Base-by-base conservation (phyloP, 805 yeast genomes). In the Starmerella ratchasimensis region DNA sequence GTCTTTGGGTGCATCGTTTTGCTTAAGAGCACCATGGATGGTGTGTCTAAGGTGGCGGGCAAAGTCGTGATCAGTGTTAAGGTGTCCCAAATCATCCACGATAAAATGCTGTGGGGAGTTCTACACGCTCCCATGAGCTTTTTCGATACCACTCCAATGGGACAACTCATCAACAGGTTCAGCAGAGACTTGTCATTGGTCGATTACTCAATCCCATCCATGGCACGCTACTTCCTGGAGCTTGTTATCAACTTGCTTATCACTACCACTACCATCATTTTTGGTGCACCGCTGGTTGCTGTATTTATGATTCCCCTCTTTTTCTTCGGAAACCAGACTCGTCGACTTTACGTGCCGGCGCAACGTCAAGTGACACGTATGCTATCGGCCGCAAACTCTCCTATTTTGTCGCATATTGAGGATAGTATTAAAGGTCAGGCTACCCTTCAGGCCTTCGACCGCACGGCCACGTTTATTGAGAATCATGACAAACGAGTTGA, bases 111-210 rank as follows among this genome's bases (percentile, higher is more conserved):
- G 37, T 52, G 62, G 35, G 68, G 60, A 31, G 59, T 79, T 16
- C 59, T 81, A 43, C 74, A 71, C 42, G 71, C 83, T 2, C 90
- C 90, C 26, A 76, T 80, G 83, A 56, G 72, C 0, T 80, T 69
- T 51, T 64, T 80, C 59, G 93, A 80, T 50, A 69, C 76, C 10
- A 80, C 86, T 0, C 93, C 93, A 16, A 67, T 78, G 64, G 93
- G 93, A 1, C 64, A 90, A 50, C 69, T 80, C 37, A 59, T 80
- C 54, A 80, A 80, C 57, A 63, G 93, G 47, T 80, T 80, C 55
- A 78, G 90, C 1, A 78, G 79, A 49, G 93, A 80, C 54, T 76
- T 86, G 0, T 82, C 77, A 54, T 71, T 71, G 3, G 59, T 80
- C 51, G 90, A 80, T 51, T 74, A 72, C 50, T 80, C 72, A 53